Percentiles rank a stretch among this genome's conserved stretches.
Evolutionary conservation across 257 asterid genomes (phyloP).

Genomic region (Lycium barbarum): DNA sequence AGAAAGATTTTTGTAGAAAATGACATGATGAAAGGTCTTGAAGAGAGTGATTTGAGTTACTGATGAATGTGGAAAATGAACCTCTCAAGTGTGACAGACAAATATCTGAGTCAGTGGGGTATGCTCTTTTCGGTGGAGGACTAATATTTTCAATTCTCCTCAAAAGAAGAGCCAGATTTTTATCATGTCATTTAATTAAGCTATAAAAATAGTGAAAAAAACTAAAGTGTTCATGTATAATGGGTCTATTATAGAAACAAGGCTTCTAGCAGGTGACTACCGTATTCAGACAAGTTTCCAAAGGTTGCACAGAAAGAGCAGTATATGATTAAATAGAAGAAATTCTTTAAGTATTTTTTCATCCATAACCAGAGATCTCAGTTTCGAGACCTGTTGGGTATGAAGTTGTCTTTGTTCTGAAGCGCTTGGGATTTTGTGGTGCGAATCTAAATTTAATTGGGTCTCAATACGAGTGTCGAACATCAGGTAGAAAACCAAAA

Average conservation of each 20-base stretch:
- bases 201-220: too few relatives aligned
- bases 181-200: slow-evolving; percentile 26
- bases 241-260: not conserved
- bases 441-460: too few relatives aligned
- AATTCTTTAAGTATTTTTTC: not conserved
- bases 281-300: not conserved
- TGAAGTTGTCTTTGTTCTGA: too few relatives aligned
- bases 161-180: slow-evolving; percentile 55
- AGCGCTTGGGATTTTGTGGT: too few relatives aligned
- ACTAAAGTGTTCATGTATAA: too few relatives aligned
- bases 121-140: slow-evolving; percentile 39
- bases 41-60: not conserved
- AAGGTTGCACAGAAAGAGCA: not conserved
- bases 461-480: too few relatives aligned
- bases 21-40: slow-evolving; percentile 37
- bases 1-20: slow-evolving; percentile 21
- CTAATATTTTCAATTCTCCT: slow-evolving; percentile 43
- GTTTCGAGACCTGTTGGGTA: too few relatives aligned
- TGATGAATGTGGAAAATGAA: slow-evolving; percentile 15
- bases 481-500: too few relatives aligned
- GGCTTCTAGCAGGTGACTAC: not conserved
- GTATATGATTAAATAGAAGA: not conserved
- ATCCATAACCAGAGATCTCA: not conserved
- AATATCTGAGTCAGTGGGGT: slow-evolving; percentile 17
- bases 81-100: not conserved